Percentiles rank a stretch among this genome's conserved stretches.
These are phyloP conservation scores for Fomes fomentarius DNA, from an alignment of 1,284 basidiomycete species.

Conservation along the genomic window DNA sequence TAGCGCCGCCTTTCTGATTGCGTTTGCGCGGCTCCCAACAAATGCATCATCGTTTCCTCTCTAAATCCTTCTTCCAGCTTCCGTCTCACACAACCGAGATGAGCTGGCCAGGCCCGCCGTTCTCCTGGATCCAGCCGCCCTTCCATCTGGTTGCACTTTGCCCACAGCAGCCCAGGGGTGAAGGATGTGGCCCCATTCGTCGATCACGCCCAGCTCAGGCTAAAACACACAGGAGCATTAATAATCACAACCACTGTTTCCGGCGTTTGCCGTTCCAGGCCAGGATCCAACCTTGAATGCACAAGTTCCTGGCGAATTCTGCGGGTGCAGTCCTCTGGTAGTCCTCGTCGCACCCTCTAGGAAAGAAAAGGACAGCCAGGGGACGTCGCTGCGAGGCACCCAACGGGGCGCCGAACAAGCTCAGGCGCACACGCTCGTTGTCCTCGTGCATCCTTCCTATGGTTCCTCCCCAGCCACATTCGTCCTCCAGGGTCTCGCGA, in stretches of 20 bases:
- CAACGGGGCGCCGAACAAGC: constrained; percentile 2
- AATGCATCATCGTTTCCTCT: constrained; percentile 8
- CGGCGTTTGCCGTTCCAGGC: neutral
- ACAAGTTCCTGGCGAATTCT: neutral
- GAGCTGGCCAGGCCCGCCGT: neutral
- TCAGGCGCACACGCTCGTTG: constrained; percentile 1
- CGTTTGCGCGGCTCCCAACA: constrained; percentile 14
- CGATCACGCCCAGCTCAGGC: too few relatives aligned
- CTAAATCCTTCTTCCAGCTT: neutral
- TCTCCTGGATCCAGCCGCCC: too few relatives aligned
- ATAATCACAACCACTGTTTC: neutral
- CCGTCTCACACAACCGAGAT: neutral
- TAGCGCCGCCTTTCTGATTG: constrained; percentile 22
- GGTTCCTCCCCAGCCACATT: neutral
- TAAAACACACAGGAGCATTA: constrained; percentile 2
- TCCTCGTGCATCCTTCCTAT: neutral
- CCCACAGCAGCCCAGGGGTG: too few relatives aligned
- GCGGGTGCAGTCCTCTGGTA: neutral
- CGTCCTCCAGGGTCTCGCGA: neutral
- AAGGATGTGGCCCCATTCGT: too few relatives aligned
- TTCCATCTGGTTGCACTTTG: too few relatives aligned
- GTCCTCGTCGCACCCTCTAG: neutral
- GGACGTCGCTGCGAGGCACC: constrained; percentile 1
- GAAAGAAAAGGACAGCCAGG: neutral
- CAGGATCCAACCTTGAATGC: neutral